A percentile compares a stretch with the other conserved stretches of the same genome.
Evolutionary conservation across 257 asterid genomes (phyloP).

Genomic region (Penstemon barbatus): DNA sequence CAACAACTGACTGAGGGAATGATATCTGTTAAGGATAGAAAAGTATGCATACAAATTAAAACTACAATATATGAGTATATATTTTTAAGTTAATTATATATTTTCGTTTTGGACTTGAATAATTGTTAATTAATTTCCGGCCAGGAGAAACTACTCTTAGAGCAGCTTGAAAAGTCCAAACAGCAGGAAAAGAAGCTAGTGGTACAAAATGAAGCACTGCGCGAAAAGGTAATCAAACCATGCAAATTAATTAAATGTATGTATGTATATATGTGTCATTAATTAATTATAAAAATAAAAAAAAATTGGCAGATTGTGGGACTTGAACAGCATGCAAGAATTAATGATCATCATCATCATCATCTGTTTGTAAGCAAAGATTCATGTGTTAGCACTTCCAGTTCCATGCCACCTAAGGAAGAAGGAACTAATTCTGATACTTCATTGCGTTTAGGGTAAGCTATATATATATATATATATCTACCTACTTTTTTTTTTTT

Average conservation of each 20-base stretch:
- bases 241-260: too few species aligned
- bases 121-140: too few species aligned
- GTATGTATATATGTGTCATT: not conserved
- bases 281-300: not conserved
- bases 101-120: too few species aligned
- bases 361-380: conserved; percentile 34
- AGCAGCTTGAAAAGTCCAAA: conserved; percentile 59
- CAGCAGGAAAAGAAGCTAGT: conserved; percentile 54
- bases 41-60: conserved; percentile 36
- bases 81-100: too few species aligned
- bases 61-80: too few species aligned
- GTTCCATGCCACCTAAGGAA: conserved; percentile 22
- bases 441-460: conserved; percentile 16
- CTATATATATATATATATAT: too few species aligned
- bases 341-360: conserved; percentile 15
- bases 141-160: conserved; percentile 62
- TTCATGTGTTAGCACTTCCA: conserved; percentile 33
- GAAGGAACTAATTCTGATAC: conserved; percentile 51
- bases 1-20: conserved; percentile 59
- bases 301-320: conserved; percentile 50
- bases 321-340: conserved; percentile 44
- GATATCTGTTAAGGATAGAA: conserved; percentile 54
- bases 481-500: too few species aligned
- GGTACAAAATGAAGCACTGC: conserved; percentile 57
- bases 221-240: conserved; percentile 48